Conservation (phyloP, 768 basidiomycete genomes). For the Agaricus subrufescens region DNA sequence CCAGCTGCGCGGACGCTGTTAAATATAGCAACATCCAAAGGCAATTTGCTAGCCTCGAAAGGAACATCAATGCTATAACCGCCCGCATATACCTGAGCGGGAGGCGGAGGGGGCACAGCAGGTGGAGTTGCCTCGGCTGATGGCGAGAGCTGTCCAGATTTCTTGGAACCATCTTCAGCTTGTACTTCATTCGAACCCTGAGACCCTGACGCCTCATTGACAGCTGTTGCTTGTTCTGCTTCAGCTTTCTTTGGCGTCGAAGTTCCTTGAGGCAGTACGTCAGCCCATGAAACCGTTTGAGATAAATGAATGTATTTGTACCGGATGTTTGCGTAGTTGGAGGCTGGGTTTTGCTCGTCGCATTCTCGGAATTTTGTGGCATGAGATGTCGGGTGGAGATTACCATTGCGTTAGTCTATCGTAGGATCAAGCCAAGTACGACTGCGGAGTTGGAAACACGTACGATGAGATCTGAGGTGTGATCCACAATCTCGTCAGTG, state of each 20-base stretch:
- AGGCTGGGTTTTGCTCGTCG: constrained; percentile 18
- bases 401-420: constrained; percentile 84
- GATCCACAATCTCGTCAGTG: constrained; percentile 71
- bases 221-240: background rate
- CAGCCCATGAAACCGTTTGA: background rate
- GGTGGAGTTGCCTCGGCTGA: constrained; percentile 14
- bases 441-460: constrained; percentile 14
- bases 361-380: constrained; percentile 29
- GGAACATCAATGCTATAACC: constrained; percentile 69
- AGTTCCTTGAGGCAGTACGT: constrained; percentile 2
- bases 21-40: constrained; percentile 89
- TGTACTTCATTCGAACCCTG: constrained; percentile 7
- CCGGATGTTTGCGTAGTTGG: constrained; percentile 12
- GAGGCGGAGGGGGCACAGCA: constrained; percentile 15
- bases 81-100: constrained; percentile 28
- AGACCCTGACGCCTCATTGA: constrained; percentile 6
- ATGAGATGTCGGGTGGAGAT: constrained; percentile 83
- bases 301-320: background rate
- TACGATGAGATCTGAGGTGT: constrained; percentile 49
- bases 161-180: constrained; percentile 5
- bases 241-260: constrained; percentile 10
- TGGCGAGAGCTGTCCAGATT: constrained; percentile 14
- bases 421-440: constrained; percentile 7
- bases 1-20: constrained; percentile 87
- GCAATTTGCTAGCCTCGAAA: constrained; percentile 84